Conservation (phyloP, 2,329 filamentous ascomycete genomes). For the Neonectria magnoliae region DNA sequence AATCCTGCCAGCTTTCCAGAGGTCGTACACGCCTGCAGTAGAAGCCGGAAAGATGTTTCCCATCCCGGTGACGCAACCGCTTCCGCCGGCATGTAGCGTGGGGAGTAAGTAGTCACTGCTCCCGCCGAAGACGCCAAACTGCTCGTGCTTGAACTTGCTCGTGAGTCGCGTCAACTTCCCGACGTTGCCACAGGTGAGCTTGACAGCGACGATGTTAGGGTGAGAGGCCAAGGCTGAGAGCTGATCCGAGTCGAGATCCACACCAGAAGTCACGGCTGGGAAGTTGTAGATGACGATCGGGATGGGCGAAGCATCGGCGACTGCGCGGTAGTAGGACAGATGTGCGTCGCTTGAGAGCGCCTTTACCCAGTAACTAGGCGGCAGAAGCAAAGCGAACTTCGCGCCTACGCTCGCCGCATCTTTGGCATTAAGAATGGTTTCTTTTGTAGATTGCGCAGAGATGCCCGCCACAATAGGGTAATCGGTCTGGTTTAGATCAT, state of each 20-base stretch:
- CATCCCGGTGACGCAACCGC: slow-evolving; percentile 57
- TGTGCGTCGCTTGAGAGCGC: slow-evolving; percentile 61
- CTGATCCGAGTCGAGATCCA: slow-evolving; percentile 72
- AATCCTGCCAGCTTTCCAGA: slow-evolving; percentile 51
- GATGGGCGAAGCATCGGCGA: slow-evolving; percentile 69
- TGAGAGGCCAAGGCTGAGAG: slow-evolving; percentile 68
- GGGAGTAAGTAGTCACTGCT: slow-evolving; percentile 56
- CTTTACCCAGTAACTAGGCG: slow-evolving; percentile 77
- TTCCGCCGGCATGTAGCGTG: slow-evolving; percentile 51
- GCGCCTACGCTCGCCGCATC: slow-evolving; percentile 75
- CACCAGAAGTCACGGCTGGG: slow-evolving; percentile 70
- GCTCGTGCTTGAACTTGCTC: slow-evolving; percentile 47
- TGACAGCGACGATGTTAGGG: slow-evolving; percentile 74
- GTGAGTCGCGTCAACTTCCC: slow-evolving; percentile 72
- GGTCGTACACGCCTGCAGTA: slow-evolving; percentile 52
- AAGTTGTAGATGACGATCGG: slow-evolving; percentile 77
- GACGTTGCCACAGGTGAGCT: slow-evolving; percentile 75
- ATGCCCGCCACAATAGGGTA: slow-evolving; percentile 58
- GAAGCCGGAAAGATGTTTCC: slow-evolving; percentile 58
- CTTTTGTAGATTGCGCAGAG: slow-evolving; percentile 61
- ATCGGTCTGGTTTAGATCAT: slow-evolving; percentile 45
- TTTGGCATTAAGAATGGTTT: slow-evolving; percentile 73
- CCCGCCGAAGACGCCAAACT: slow-evolving; percentile 56
- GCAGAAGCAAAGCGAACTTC: slow-evolving; percentile 78
- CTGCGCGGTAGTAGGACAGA: slow-evolving; percentile 72